Base-by-base conservation (phyloP, 1,139 yeast genomes). In the Meyerozyma guilliermondii region DNA sequence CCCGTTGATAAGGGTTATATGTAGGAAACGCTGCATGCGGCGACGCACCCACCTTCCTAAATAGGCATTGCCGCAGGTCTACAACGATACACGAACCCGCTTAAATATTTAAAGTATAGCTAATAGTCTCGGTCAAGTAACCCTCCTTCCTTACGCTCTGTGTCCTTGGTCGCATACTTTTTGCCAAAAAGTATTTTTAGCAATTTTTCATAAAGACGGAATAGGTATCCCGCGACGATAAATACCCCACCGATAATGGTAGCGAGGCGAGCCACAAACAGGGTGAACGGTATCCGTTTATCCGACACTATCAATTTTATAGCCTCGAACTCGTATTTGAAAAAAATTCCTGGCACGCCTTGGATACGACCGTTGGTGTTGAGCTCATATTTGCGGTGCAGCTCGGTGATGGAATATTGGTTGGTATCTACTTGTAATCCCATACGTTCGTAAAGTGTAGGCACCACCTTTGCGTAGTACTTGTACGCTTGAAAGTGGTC, bases 271-370 rank as follows among this genome's bases (percentile, higher is more conserved):
- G 89, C 80, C 9, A 89, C 67, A 62, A 94, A 92, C 54, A 83
- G 87, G 33, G 80, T 59, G 58, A 92, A 91, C 2, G 94, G 77
- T 40, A 91, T 68, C 47, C 98, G 72, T 43, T 68, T 71, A 58
- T 91, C 98, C 24, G 73, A 71, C 30, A 89, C 75, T 3, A 77
- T 65, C 52, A 92, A 72, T 42, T 83, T 77, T 36, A 92, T 78
- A 4, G 98, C 94, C 55, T 92, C 98, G 59, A 92, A 88, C 51
- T 87, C 91, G 60, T 91, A 92, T 43, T 77, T 78, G 68, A 92
- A 79, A 56, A 75, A 86, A 30, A 92, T 81, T 0, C 98, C 98
- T 2, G 97, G 96, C 3, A 74, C 58, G 8, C 70, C 74, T 33
- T 53, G 55, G 0, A 67, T 66, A 8, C 43, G 39, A 1, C 60